Base-by-base conservation (phyloP, 2,329 filamentous ascomycete genomes). In the Ceratocystis alfenasii region DNA sequence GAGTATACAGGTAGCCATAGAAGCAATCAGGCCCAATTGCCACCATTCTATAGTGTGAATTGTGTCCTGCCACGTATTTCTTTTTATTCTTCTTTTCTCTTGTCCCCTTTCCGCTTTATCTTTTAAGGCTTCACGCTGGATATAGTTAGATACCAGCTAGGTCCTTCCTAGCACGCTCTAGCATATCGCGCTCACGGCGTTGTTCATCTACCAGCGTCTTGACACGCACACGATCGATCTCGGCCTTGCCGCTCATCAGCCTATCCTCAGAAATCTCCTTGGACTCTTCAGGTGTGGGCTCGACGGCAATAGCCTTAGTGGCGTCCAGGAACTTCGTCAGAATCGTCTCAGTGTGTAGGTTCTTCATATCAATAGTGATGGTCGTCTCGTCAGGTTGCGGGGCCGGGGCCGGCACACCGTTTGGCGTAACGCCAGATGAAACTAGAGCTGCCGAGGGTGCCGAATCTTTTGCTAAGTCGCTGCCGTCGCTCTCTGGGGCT, bases 351-450 rank as follows among this genome's bases (percentile, higher is more conserved):
- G 84, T 85, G 67, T 78, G 78, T 70, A 82, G 79, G 71, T 81
- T 74, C 73, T 85, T 85, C 81, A 91, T 87, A 70, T 87, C 80
- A 70, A 87, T 81, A 60, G 78, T 77, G 50, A 83, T 75, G 8
- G 78, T 74, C 62, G 75, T 78, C 74, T 85, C 82, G 66, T 76
- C 76, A 62, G 77, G 73, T 45, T 75, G 76, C 1, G 81, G 79
- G 12, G 76, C 71, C 5, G 79, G 80, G 0, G 81, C 81, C 17
- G 66, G 66, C 36, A 60, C 44, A 66, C 78, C 78, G 71, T 78
- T 78, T 62, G 76, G 72, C 71, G 80, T 79, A 12, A 73, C 73
- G 36, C 74, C 75, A 57, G 82, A 82, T 33, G 81, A 83, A 41
- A 73, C 72, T 2, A 63, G 8, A 17, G 45, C 10, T 78, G 76